Evolutionary conservation across 2,329 filamentous ascomycete species (phyloP).

Genomic region (Colletotrichum paranaense): DNA sequence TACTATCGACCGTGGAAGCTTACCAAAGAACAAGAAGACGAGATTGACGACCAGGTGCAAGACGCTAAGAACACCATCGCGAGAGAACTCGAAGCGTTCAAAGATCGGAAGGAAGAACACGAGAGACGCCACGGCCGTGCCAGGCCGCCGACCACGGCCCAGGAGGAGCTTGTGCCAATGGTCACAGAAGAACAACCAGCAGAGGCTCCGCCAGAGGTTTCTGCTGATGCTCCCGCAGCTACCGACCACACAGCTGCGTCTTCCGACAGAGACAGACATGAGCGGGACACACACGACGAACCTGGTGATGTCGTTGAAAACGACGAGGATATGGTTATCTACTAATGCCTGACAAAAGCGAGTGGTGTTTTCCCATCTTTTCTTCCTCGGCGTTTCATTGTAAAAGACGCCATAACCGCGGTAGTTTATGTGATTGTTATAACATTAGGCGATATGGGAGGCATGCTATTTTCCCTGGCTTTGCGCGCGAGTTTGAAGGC

Average conservation of each 20-base stretch:
- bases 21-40: slow-evolving; percentile 74
- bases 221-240: slow-evolving; percentile 46
- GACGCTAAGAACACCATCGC: slow-evolving; percentile 73
- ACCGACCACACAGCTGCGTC: slow-evolving; percentile 49
- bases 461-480: not conserved
- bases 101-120: slow-evolving; percentile 56
- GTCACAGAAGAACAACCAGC: slow-evolving; percentile 41
- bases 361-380: slow-evolving; percentile 2
- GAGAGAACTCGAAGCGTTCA: slow-evolving; percentile 73
- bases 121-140: slow-evolving; percentile 41
- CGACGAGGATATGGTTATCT: slow-evolving; percentile 90
- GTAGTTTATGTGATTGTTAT: not conserved
- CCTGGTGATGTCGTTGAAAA: slow-evolving; percentile 83
- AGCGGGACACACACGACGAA: slow-evolving; percentile 71
- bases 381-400: not conserved
- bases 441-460: not conserved
- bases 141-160: slow-evolving; percentile 28
- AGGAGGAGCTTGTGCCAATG: slow-evolving; percentile 48
- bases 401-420: not conserved
- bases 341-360: slow-evolving; percentile 61
- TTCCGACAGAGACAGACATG: slow-evolving; percentile 43
- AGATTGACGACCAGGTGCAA: slow-evolving; percentile 76
- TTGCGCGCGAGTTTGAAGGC: not conserved
- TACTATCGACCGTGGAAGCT: slow-evolving; percentile 89
- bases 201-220: slow-evolving; percentile 49